Base-by-base conservation (phyloP, 495 filamentous ascomycete species). In the Sphaerosporella brunnea region DNA sequence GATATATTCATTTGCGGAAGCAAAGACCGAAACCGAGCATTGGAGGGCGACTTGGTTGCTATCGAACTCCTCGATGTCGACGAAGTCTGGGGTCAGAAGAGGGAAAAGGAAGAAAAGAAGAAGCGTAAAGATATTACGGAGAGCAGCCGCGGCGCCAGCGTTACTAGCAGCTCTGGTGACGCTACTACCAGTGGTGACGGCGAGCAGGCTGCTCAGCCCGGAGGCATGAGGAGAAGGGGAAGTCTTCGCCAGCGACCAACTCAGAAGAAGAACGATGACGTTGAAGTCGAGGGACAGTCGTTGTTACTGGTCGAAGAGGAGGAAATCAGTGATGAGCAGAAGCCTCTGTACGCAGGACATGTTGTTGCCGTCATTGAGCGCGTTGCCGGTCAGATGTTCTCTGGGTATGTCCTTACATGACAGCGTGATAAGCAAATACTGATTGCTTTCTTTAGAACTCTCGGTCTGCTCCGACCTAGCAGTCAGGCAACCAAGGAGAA, bases 401-500 rank as follows among this genome's bases (percentile, higher is more conserved):
- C 90, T 19, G 90, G 88, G 60, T 70, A 58, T n/a, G 4, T 54
- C 26, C 20, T 2, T 32, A 13, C 2, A 7, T 8, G 4, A n/a
- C n/a, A n/a, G n/a, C n/a, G n/a, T n/a, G n/a, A n/a, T n/a, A n/a
- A n/a, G n/a, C n/a, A n/a, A n/a, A n/a, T n/a, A n/a, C n/a, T n/a
- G n/a, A n/a, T n/a, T n/a, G n/a, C n/a, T n/a, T n/a, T n/a, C n/a
- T n/a, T n/a, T 50, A 71, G 69, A 35, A 93, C 88, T 23, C 74
- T 96, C 41, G 90, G 90, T 51, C 68, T 97, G 20, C 71, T 97
- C 16, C 82, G 90, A 21, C 90, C 90, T 23, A 96, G 90, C 68
- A 95, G 87, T 66, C 90, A 97, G 70, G 90, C 90, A 11, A 97
- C 90, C 40, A 97, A 97, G 69, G 90, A 97, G 69, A 97, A 97